phyloP scores from a whole-genome alignment of 1,284 basidiomycete genomes.

The Pascua sp. region DNA sequence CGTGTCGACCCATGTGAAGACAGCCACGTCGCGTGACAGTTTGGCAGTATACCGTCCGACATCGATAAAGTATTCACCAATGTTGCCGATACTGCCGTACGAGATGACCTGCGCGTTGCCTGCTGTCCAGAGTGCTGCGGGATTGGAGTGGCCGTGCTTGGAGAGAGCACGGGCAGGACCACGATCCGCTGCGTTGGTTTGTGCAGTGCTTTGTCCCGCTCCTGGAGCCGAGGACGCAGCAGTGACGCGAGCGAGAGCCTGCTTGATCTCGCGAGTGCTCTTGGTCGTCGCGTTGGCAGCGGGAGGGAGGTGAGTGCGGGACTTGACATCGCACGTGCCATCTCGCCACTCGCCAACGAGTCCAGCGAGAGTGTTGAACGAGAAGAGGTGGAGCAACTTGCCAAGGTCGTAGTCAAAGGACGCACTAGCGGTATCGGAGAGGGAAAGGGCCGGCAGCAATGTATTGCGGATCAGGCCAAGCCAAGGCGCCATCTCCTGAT shows the following conservation, averaged over 20 bases:
- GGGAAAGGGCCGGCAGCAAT: constrained; percentile 79
- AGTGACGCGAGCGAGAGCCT: constrained; percentile 50
- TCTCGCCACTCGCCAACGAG: constrained; percentile 96
- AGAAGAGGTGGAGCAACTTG: constrained; percentile 74
- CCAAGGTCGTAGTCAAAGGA: constrained; percentile 83
- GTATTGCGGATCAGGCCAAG: constrained; percentile 72
- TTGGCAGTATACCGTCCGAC: constrained; percentile 83
- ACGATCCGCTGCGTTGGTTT: constrained; percentile 24
- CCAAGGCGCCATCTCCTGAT: constrained; percentile 58
- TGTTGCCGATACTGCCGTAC: constrained; percentile 94
- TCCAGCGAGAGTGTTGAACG: constrained; percentile 74
- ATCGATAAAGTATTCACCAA: constrained; percentile 85
- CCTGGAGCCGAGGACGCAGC: constrained; percentile 18
- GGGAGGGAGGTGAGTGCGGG: constrained; percentile 29
- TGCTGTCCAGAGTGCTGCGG: constrained; percentile 83
- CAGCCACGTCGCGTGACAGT: constrained; percentile 90
- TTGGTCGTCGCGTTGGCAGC: constrained; percentile 44
- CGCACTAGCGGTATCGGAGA: constrained; percentile 73
- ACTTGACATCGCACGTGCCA: constrained; percentile 51
- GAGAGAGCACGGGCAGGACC: constrained; percentile 74
- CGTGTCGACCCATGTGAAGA: constrained; percentile 83
- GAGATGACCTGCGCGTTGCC: constrained; percentile 93
- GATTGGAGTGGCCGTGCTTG: constrained; percentile 90
- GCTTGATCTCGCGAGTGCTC: constrained; percentile 52
- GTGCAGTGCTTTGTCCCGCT: constrained; percentile 16